Evolutionary conservation across 352 stramenopile species (phyloP).

Genomic region (Phytophthora kernoviae): DNA sequence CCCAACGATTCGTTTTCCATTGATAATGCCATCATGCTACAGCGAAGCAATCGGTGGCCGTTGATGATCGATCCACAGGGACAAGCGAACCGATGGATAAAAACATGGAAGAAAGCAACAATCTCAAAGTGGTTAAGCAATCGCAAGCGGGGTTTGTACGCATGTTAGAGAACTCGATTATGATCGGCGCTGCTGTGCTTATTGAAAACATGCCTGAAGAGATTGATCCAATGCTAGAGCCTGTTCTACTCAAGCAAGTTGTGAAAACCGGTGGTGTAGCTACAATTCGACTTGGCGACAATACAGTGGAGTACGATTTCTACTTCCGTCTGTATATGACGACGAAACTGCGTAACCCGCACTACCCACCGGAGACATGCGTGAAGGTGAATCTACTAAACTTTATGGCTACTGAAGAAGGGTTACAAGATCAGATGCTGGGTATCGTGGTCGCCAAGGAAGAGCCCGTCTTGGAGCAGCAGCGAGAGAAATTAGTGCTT

Average conservation of each 20-base stretch:
- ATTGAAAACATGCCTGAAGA: constrained; percentile 95
- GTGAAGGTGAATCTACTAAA: constrained; percentile 98
- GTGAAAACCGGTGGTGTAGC: constrained; percentile 88
- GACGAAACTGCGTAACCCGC: constrained; percentile 94
- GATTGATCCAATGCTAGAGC: constrained; percentile 95
- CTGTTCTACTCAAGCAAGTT: constrained; percentile 93
- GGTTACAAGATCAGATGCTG: constrained; percentile 96
- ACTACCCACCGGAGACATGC: constrained; percentile 94
- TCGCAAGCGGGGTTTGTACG: constrained; percentile 93
- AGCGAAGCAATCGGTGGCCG: constrained; percentile 91
- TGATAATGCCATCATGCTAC: constrained; percentile 96
- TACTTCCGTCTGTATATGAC: constrained; percentile 96
- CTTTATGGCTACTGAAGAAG: constrained; percentile 96
- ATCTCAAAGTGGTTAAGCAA: constrained; percentile 94
- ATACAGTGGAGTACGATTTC: constrained; percentile 93
- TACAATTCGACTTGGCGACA: constrained; percentile 93
- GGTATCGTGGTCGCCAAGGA: constrained; percentile 95
- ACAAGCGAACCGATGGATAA: constrained; percentile 95
- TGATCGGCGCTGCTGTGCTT: constrained; percentile 92
- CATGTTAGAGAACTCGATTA: constrained; percentile 95
- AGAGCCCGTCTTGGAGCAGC: constrained; percentile 90
- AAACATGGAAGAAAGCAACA: constrained; percentile 92
- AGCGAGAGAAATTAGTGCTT: constrained; percentile 93
- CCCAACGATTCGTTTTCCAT: constrained; percentile 96
- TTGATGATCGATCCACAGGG: constrained; percentile 97